Evolutionary conservation across 768 basidiomycete genomes (phyloP).

Genomic region (Kwoniella sp.): DNA sequence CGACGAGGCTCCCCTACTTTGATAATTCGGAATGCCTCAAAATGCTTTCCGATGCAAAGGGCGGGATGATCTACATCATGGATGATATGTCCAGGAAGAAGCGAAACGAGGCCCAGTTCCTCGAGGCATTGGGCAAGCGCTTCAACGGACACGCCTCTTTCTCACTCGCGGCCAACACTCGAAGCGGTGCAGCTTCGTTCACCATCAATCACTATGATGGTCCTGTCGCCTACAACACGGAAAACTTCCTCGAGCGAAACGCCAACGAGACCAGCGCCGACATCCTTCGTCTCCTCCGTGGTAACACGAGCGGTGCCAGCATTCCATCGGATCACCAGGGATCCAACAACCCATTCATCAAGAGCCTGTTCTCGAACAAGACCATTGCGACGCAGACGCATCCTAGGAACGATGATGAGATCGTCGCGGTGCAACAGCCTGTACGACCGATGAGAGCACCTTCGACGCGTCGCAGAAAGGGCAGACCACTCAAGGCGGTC

Average conservation of each 20-base stretch:
- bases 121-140: constrained; percentile 88
- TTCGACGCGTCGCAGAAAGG: constrained; percentile 68
- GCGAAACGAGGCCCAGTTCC: constrained; percentile 91
- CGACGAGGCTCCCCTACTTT: constrained; percentile 69
- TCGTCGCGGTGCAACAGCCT: constrained; percentile 89
- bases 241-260: constrained; percentile 85
- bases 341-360: constrained; percentile 86
- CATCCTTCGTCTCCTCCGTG: constrained; percentile 84
- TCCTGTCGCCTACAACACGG: constrained; percentile 85
- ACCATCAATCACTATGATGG: constrained; percentile 91
- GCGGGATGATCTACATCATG: constrained; percentile 94
- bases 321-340: constrained; percentile 65
- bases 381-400: constrained; percentile 91
- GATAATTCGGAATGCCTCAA: constrained; percentile 89
- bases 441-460: constrained; percentile 93
- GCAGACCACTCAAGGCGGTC: constrained; percentile 40
- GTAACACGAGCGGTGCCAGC: constrained; percentile 57
- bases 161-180: constrained; percentile 74
- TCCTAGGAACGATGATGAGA: constrained; percentile 89
- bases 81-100: constrained; percentile 92
- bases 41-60: constrained; percentile 79
- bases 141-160: constrained; percentile 94
- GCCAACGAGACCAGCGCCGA: constrained; percentile 88
- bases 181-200: constrained; percentile 81
- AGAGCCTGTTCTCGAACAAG: constrained; percentile 82